Evolutionary conservation across 257 asterid species (phyloP).

Genomic region (Lycium barbarum): DNA sequence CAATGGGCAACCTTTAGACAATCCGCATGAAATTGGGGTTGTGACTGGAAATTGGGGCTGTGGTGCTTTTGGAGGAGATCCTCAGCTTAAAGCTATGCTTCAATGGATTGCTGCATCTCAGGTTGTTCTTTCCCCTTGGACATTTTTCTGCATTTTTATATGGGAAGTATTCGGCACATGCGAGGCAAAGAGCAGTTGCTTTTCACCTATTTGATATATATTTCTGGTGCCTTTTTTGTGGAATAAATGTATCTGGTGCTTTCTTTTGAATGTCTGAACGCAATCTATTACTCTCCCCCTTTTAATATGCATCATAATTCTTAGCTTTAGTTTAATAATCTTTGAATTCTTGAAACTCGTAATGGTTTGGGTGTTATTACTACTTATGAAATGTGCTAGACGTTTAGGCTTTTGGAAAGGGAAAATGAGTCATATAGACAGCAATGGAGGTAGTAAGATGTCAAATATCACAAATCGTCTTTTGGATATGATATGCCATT

Average conservation of each 20-base stretch:
- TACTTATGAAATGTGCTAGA: neutral
- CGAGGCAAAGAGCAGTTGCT: neutral
- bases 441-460: neutral
- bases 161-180: neutral
- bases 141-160: neutral
- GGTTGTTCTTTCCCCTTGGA: conserved; percentile 37
- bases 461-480: neutral
- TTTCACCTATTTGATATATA: neutral
- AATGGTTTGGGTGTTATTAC: neutral
- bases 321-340: conserved; percentile 4
- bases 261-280: neutral
- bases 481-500: neutral
- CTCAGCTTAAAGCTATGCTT: conserved; percentile 75
- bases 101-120: conserved; percentile 98
- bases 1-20: conserved; percentile 4
- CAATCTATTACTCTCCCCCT: neutral
- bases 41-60: conserved; percentile 99
- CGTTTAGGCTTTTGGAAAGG: neutral
- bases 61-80: conserved; percentile 96
- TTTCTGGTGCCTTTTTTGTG: neutral
- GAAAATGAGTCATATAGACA: neutral
- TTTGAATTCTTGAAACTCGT: neutral
- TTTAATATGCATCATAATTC: neutral
- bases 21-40: conserved; percentile 58
- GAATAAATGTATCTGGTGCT: neutral